A percentile compares a stretch with the other conserved stretches of the same genome.
phyloP scores from a whole-genome alignment of 345 rosid genomes.

The Rubroshorea leprosula region DNA sequence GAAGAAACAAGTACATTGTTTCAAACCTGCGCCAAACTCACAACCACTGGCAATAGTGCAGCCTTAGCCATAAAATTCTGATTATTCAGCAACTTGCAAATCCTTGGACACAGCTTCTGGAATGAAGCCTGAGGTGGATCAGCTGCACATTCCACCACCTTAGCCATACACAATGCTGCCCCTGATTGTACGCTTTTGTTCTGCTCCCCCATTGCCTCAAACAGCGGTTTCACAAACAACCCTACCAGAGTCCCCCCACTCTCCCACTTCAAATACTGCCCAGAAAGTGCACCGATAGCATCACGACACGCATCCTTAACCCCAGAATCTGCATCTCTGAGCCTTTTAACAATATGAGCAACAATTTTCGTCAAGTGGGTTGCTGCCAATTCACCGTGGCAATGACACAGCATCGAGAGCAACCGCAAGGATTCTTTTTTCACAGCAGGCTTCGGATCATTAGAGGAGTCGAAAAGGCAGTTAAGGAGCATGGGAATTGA shows the following conservation, averaged over 20 bases:
- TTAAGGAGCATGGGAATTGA: constrained; percentile 83
- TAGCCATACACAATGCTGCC: constrained; percentile 86
- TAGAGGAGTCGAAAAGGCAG: constrained; percentile 77
- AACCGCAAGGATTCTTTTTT: constrained; percentile 79
- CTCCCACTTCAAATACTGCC: constrained; percentile 56
- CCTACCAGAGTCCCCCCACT: constrained; percentile 46
- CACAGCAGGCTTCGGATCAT: constrained; percentile 81
- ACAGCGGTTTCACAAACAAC: constrained; percentile 75
- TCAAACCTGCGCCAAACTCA: constrained; percentile 80
- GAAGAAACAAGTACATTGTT: constrained; percentile 10
- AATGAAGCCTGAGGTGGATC: constrained; percentile 54
- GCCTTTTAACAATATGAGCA: constrained; percentile 60
- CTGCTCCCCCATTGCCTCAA: constrained; percentile 99
- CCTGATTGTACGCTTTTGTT: constrained; percentile 85
- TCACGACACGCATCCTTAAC: constrained; percentile 91
- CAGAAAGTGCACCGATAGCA: constrained; percentile 67
- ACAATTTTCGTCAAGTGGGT: constrained; percentile 72
- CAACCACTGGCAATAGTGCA: constrained; percentile 72
- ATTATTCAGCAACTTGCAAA: constrained; percentile 80
- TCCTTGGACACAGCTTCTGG: constrained; percentile 83
- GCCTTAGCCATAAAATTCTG: constrained; percentile 80
- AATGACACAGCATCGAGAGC: constrained; percentile 50
- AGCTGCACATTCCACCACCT: constrained; percentile 75
- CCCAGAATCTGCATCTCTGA: constrained; percentile 87
- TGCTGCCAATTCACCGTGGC: constrained; percentile 56